These are phyloP conservation scores for Xylaria bambusicola DNA, from an alignment of 495 filamentous ascomycete genomes.

Conservation along the genomic window DNA sequence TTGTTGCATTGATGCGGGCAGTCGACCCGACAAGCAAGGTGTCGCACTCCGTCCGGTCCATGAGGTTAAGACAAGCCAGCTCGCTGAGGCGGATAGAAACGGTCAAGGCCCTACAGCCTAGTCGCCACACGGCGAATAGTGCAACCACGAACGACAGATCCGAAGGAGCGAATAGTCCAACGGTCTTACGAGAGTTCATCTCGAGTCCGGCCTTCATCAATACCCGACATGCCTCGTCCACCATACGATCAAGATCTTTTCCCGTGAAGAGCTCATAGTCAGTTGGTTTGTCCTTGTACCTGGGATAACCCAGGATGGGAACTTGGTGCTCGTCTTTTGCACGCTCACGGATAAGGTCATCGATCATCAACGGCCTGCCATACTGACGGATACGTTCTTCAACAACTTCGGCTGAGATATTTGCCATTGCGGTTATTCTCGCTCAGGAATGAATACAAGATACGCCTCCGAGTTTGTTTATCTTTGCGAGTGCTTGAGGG, in stretches of 20 bases:
- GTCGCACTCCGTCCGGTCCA: conserved; percentile 46
- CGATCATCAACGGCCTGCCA: conserved; percentile 45
- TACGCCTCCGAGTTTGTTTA: not conserved
- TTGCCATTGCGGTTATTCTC: conserved; percentile 25
- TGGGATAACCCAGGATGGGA: conserved; percentile 56
- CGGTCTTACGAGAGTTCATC: conserved; percentile 36
- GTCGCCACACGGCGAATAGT: conserved; percentile 58
- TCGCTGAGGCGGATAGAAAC: conserved; percentile 60
- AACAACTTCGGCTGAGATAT: conserved; percentile 31
- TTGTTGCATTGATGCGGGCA: conserved; percentile 40
- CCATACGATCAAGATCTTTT: conserved; percentile 53
- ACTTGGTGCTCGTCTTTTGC: conserved; percentile 51
- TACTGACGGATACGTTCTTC: conserved; percentile 26
- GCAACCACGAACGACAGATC: conserved; percentile 59
- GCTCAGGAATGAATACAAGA: too few species aligned
- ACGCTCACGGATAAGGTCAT: conserved; percentile 53
- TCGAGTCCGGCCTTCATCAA: conserved; percentile 38
- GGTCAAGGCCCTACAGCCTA: conserved; percentile 60
- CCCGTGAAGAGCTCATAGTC: conserved; percentile 57
- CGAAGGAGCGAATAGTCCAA: conserved; percentile 58
- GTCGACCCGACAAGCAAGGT: conserved; percentile 42
- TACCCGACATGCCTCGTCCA: conserved; percentile 45
- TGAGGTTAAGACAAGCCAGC: conserved; percentile 53
- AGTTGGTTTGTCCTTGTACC: conserved; percentile 30
- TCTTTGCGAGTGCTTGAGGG: not conserved